phyloP scores from a whole-genome alignment of 164 flowering plant species.

The Stephania japonica region DNA sequence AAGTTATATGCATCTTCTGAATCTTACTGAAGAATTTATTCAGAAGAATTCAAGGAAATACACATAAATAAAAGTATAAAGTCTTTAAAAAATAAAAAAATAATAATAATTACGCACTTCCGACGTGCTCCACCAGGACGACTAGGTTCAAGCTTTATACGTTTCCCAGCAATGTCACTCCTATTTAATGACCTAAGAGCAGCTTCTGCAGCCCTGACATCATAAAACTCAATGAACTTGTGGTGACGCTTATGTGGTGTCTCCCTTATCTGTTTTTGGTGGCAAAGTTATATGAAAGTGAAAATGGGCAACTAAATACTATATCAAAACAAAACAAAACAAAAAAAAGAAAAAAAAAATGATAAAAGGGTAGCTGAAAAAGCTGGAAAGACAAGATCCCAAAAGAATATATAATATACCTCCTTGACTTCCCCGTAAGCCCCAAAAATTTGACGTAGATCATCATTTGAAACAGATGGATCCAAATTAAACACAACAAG shows the following conservation, averaged over 20 bases:
- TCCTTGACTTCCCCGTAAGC: slow-evolving; percentile 94
- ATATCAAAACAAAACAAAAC: neutral
- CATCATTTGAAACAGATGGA: slow-evolving; percentile 89
- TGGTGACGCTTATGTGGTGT: slow-evolving; percentile 96
- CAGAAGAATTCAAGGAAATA: neutral
- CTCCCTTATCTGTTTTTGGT: slow-evolving; percentile 76
- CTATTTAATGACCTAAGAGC: slow-evolving; percentile 86
- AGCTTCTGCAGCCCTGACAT: slow-evolving; percentile 95
- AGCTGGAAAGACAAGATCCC: neutral
- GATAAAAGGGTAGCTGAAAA: slow-evolving; percentile 6
- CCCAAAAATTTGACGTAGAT: slow-evolving; percentile 81
- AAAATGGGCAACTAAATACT: slow-evolving; percentile 8
- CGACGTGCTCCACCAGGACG: slow-evolving; percentile 99
- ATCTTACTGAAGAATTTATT: neutral
- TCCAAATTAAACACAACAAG: slow-evolving; percentile 92
- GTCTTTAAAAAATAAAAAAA: neutral
- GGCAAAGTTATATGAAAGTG: slow-evolving; percentile 15
- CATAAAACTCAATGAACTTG: slow-evolving; percentile 92
- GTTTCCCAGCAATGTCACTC: slow-evolving; percentile 96
- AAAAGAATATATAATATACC: slow-evolving; percentile 32
- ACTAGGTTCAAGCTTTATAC: slow-evolving; percentile 94
- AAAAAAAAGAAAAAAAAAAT: neutral
- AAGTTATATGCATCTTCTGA: neutral
- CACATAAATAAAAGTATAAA: neutral
- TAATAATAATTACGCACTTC: slow-evolving; percentile 42